Evolutionary conservation across 2,329 filamentous ascomycete genomes (phyloP).

Genomic region (Pseudonectria foliicola): DNA sequence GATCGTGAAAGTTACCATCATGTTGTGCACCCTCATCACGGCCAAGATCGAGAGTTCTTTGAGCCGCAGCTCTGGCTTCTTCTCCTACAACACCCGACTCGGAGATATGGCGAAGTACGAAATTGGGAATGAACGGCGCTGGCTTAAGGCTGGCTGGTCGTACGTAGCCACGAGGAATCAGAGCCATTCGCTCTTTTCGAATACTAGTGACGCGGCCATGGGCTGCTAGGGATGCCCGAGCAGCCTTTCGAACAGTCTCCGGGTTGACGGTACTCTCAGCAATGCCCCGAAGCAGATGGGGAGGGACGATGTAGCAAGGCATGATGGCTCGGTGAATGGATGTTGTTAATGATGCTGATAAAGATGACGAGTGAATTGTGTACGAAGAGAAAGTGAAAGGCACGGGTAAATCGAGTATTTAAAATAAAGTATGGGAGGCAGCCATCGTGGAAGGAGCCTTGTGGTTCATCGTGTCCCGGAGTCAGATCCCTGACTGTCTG

Average conservation of each 20-base stretch:
- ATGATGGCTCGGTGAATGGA: constrained; percentile 2
- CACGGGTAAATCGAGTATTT: too few relatives aligned
- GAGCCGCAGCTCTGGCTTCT: constrained; percentile 26
- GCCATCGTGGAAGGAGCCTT: too few relatives aligned
- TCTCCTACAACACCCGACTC: constrained; percentile 33
- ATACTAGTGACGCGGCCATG: constrained; percentile 24
- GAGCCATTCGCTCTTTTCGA: constrained; percentile 29
- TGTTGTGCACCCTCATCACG: too few relatives aligned
- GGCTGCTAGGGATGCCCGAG: constrained; percentile 27
- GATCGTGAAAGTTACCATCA: not conserved
- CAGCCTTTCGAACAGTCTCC: constrained; percentile 28
- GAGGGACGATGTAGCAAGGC: constrained; percentile 35
- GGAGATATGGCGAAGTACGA: constrained; percentile 31
- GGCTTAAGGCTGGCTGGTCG: constrained; percentile 2
- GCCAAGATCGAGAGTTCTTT: too few relatives aligned
- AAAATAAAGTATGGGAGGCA: too few relatives aligned
- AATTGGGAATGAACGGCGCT: constrained; percentile 32
- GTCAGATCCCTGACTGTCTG: too few relatives aligned
- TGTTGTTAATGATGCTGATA: too few relatives aligned
- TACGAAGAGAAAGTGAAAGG: too few relatives aligned
- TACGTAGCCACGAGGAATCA: constrained; percentile 25
- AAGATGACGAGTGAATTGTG: too few relatives aligned
- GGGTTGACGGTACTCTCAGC: constrained; percentile 32
- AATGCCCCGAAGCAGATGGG: constrained; percentile 38
- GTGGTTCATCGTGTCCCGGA: too few relatives aligned